These are phyloP conservation scores for Pseudonitzschia multiseries DNA, from an alignment of 108 stramenopile species.

Conservation along the genomic window DNA sequence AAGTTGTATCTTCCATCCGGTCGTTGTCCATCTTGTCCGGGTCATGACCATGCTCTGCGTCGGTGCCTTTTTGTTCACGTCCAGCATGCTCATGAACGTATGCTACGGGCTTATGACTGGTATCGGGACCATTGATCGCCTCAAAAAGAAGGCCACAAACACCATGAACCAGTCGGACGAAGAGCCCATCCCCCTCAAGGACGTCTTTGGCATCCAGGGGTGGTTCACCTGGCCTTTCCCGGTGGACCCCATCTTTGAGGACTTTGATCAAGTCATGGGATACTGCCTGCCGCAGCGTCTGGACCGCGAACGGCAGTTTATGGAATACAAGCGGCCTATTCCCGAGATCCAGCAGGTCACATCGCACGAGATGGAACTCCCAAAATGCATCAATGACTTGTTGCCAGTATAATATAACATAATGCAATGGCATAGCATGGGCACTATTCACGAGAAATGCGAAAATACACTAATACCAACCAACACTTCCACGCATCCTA, in stretches of 20 bases:
- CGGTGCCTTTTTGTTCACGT: conserved; percentile 72
- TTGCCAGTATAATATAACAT: conserved; percentile 47
- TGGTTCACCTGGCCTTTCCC: conserved; percentile 82
- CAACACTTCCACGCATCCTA: too few species aligned
- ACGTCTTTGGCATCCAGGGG: conserved; percentile 87
- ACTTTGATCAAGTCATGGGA: conserved; percentile 82
- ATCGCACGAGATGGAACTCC: conserved; percentile 41
- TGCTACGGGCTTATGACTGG: conserved; percentile 87
- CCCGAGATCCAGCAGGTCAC: conserved; percentile 30
- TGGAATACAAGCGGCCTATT: conserved; percentile 46
- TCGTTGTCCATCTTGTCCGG: conserved; percentile 72
- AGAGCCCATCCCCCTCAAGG: conserved; percentile 81
- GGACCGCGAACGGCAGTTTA: conserved; percentile 65
- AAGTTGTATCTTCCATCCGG: conserved; percentile 63
- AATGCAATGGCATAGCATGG: background rate
- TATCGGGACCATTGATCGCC: conserved; percentile 87
- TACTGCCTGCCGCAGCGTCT: conserved; percentile 77
- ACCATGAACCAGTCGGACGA: conserved; percentile 82
- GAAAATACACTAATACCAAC: background rate
- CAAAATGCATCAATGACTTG: conserved; percentile 52
- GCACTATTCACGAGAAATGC: background rate
- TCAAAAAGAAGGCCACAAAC: conserved; percentile 86
- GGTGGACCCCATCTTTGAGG: conserved; percentile 85
- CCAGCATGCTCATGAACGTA: conserved; percentile 87
- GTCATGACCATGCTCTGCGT: conserved; percentile 70